Conservation (phyloP, 805 yeast genomes). For the Kodamaea kaohsiungensis region DNA sequence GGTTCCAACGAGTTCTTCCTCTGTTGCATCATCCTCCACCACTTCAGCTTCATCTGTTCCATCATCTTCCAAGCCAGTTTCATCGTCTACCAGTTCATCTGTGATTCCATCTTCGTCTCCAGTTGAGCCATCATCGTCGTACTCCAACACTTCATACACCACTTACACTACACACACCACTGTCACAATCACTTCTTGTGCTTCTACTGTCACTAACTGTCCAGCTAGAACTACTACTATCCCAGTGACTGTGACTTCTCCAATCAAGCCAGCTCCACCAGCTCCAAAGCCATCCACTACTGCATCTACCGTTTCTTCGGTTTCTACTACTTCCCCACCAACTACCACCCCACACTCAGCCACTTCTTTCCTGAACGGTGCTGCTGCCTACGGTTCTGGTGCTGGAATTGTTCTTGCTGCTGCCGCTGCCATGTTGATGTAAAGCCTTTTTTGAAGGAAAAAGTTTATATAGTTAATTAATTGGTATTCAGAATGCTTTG, state of each 20-base stretch:
- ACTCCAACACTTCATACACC: slow-evolving; percentile 7
- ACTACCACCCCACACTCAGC: slow-evolving; percentile 22
- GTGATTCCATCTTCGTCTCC: neutral
- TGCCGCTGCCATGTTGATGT: slow-evolving; percentile 16
- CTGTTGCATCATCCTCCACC: slow-evolving; percentile 6
- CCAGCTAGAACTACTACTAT: slow-evolving; percentile 23
- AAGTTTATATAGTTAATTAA: neutral
- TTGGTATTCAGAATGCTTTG: neutral
- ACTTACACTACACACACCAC: slow-evolving; percentile 20
- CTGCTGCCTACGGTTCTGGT: slow-evolving; percentile 16
- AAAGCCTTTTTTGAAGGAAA: neutral
- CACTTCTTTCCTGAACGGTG: slow-evolving; percentile 23
- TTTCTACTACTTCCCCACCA: slow-evolving; percentile 4
- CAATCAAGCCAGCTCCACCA: slow-evolving; percentile 2
- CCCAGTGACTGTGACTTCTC: slow-evolving; percentile 9
- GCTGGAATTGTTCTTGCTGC: slow-evolving; percentile 16
- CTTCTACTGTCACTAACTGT: slow-evolving; percentile 23
- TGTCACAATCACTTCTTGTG: slow-evolving; percentile 28
- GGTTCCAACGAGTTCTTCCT: slow-evolving; percentile 2
- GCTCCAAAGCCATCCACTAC: slow-evolving; percentile 4
- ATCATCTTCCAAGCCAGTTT: neutral
- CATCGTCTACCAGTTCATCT: neutral
- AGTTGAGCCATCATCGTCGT: neutral
- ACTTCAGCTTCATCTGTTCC: slow-evolving; percentile 2
- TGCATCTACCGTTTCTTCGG: neutral